Percentiles rank a stretch among this genome's conserved stretches.
Evolutionary conservation across 768 basidiomycete species (phyloP).

Genomic region (Leccinellum luteum): DNA sequence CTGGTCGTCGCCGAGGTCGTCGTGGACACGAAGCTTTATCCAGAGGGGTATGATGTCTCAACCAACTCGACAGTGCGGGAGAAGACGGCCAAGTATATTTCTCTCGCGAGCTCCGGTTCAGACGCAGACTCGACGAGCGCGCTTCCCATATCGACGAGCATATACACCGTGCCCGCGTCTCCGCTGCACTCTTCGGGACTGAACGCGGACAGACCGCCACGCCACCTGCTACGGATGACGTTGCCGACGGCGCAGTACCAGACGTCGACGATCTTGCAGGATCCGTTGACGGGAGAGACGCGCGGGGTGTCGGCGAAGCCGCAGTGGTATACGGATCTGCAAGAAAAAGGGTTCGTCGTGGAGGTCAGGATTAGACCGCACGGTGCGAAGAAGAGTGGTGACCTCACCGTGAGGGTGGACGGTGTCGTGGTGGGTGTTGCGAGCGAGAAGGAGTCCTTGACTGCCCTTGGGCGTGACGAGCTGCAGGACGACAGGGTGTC

Average conservation of each 20-base stretch:
- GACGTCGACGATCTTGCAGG: constrained; percentile 66
- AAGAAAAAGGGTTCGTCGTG: constrained; percentile 58
- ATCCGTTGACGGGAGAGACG: constrained; percentile 76
- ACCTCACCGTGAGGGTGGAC: constrained; percentile 30
- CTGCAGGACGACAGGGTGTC: constrained; percentile 67
- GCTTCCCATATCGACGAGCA: constrained; percentile 55
- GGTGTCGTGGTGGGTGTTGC: constrained; percentile 45
- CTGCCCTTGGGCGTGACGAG: constrained; percentile 70
- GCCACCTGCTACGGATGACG: constrained; percentile 75
- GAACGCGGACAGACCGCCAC: constrained; percentile 47
- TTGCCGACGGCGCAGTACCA: constrained; percentile 84
- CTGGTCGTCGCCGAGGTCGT: constrained; percentile 76
- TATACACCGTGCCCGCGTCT: constrained; percentile 80
- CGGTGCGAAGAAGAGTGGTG: constrained; percentile 7
- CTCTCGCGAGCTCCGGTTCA: constrained; percentile 24
- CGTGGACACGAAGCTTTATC: constrained; percentile 78
- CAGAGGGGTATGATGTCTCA: constrained; percentile 64
- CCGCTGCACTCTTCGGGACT: constrained; percentile 74
- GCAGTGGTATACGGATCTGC: constrained; percentile 67
- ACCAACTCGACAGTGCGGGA: constrained; percentile 45
- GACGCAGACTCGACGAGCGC: constrained; percentile 4
- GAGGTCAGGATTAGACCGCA: constrained; percentile 54
- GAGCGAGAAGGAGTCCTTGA: constrained; percentile 75
- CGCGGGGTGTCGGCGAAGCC: constrained; percentile 61
- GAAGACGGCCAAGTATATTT: constrained; percentile 32